Conservation (phyloP, 768 basidiomycete species). For the Pleurotus sapidus region DNA sequence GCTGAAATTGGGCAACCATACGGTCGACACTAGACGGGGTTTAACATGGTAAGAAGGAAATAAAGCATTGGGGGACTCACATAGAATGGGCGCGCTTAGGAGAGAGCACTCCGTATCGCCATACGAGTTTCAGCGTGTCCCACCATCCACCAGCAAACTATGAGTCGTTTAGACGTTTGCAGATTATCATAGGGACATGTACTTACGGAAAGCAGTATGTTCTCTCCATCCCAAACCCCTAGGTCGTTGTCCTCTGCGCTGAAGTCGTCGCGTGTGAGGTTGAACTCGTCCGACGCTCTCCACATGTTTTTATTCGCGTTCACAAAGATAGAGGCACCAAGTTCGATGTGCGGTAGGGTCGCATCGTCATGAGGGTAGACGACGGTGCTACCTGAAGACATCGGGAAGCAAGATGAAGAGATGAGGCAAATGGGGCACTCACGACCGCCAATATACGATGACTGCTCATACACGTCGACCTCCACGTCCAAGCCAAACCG, state of each 20-base stretch:
- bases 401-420: background rate
- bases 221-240: constrained; percentile 83
- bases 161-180: constrained; percentile 4
- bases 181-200: background rate
- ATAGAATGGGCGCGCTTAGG: constrained; percentile 54
- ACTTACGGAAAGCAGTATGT: constrained; percentile 64
- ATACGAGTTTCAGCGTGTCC: constrained; percentile 70
- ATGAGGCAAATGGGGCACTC: constrained; percentile 30
- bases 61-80: constrained; percentile 29
- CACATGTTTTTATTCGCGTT: constrained; percentile 62
- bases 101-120: constrained; percentile 71
- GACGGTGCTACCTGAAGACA: constrained; percentile 63
- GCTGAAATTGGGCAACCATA: constrained; percentile 50
- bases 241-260: constrained; percentile 46
- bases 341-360: constrained; percentile 63
- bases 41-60: background rate
- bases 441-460: constrained; percentile 82
- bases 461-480: constrained; percentile 82
- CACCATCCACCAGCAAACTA: constrained; percentile 58
- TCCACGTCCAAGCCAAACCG: constrained; percentile 67
- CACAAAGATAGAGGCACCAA: constrained; percentile 90
- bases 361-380: constrained; percentile 71
- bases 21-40: constrained; percentile 46
- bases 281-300: constrained; percentile 81
- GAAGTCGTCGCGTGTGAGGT: constrained; percentile 53